phyloP scores from a whole-genome alignment of 179 eudicot genomes.

The Gypsophila paniculata region DNA sequence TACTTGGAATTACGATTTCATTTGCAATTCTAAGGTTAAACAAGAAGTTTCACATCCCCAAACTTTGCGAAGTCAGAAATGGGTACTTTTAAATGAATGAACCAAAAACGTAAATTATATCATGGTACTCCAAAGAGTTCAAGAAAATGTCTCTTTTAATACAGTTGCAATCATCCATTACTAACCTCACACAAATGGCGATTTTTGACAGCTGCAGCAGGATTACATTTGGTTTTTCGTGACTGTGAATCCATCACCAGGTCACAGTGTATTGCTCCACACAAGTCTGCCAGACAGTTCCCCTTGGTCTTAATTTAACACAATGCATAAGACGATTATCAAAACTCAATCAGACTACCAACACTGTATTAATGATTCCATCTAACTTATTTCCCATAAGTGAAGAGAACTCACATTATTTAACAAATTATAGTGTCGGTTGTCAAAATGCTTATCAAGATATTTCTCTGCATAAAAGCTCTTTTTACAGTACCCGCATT shows the following conservation, averaged over 20 bases:
- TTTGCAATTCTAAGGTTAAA: not conserved
- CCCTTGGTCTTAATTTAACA: slow-evolving; percentile 46
- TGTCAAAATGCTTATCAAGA: slow-evolving; percentile 86
- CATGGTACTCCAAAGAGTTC: not conserved
- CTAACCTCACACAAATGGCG: slow-evolving; percentile 79
- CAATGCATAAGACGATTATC: slow-evolving; percentile 5
- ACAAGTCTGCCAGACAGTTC: slow-evolving; percentile 78
- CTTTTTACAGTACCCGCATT: slow-evolving; percentile 85
- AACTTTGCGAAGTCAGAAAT: not conserved
- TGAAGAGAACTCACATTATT: slow-evolving; percentile 47
- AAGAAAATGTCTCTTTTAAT: no score
- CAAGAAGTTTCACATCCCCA: not conserved
- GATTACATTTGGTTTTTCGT: slow-evolving; percentile 72
- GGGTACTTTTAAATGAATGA: not conserved
- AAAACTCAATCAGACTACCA: not conserved
- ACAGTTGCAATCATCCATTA: slow-evolving; percentile 8
- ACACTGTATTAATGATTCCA: not conserved
- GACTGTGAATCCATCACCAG: slow-evolving; percentile 44
- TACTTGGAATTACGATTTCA: not conserved
- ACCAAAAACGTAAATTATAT: not conserved
- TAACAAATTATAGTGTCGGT: slow-evolving; percentile 72
- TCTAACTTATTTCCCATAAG: not conserved
- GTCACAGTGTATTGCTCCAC: slow-evolving; percentile 92
- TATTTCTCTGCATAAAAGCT: slow-evolving; percentile 75
- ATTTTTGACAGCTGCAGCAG: slow-evolving; percentile 74